A percentile compares a stretch with the other conserved stretches of the same genome.
These are phyloP conservation scores for Parietichytrium sp. DNA, from an alignment of 108 stramenopile genomes.

Conservation along the genomic window DNA sequence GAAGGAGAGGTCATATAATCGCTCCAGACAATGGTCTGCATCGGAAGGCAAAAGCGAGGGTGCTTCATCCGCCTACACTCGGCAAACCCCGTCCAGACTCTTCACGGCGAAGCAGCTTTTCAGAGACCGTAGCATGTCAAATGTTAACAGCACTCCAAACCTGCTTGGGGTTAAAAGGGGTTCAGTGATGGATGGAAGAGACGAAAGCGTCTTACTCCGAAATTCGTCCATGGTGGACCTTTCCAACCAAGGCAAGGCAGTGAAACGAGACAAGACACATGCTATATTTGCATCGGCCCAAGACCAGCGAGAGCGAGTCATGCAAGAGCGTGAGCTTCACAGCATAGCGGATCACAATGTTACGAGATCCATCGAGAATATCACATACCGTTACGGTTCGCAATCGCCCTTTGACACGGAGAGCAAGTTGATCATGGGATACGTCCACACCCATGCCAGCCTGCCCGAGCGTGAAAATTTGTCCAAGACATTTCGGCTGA, in stretches of 20 bases:
- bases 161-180: not conserved
- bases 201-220: not conserved
- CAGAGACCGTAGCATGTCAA: not conserved
- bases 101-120: conserved; percentile 31
- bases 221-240: not conserved
- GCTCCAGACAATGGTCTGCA: not conserved
- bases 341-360: conserved; percentile 24
- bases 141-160: not conserved
- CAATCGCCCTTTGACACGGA: not conserved
- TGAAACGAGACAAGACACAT: not conserved
- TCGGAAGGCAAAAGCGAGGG: not conserved
- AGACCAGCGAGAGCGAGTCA: not conserved
- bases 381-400: not conserved
- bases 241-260: no score
- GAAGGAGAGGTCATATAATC: not conserved
- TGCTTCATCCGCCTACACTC: not conserved
- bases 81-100: not conserved
- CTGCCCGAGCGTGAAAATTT: not conserved
- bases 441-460: not conserved
- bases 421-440: not conserved
- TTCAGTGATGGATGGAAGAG: not conserved
- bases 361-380: not conserved
- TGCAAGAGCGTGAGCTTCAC: conserved; percentile 36
- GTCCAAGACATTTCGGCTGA: not conserved
- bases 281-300: not conserved